Evolutionary conservation across 1,284 basidiomycete genomes (phyloP), one percentile per base, ranked within the genome.

Genomic region (Leucoagaricus sp.): DNA sequence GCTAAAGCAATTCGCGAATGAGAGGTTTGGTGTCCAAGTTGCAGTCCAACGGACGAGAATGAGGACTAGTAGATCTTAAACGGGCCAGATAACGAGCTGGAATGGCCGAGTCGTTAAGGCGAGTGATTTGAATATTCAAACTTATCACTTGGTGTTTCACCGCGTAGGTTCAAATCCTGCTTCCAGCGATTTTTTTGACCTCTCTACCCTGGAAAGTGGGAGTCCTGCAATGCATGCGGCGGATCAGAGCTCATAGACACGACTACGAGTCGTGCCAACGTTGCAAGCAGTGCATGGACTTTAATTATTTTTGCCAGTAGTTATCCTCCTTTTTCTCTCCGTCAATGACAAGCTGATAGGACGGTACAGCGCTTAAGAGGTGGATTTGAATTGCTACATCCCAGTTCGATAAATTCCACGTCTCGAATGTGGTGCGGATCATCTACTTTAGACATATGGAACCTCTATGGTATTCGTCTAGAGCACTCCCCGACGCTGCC

Each of bases 101-200:
- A 80, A 86, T 87, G 85, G 84, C 86, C 85, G 85, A 87, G 86
- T 87, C 82, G 85, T 87, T 87, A 87, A 86, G 85, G 85, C 83
- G 84, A 85, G 80, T 84, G 85, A 71, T 69, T 72, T 72, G 67
- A 69, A 65, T 53, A 62, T 72, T 61, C 65, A 63, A 79, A 74
- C 72, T 45, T 70, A 88, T 87, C 86, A 86, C 84, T 86, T 87
- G 85, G 81, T 79, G 75, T 78, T 80, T 81, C 75, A 80, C 81
- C 83, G 85, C 84, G 83, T 83, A 86, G 83, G 85, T 86, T 86
- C 84, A 83, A 86, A 86, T 82, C 86, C 84, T 88, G 83, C 82
- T 85, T 81, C 82, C 82, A 85, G 82, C 85, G 84, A 71, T 72
- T 64, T 63, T 75, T 83, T 84, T 70, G n/a, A n/a, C 61, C 8